These are phyloP conservation scores for Biscutella laevigata DNA, from an alignment of 441 rosid species.

Conservation along the genomic window DNA sequence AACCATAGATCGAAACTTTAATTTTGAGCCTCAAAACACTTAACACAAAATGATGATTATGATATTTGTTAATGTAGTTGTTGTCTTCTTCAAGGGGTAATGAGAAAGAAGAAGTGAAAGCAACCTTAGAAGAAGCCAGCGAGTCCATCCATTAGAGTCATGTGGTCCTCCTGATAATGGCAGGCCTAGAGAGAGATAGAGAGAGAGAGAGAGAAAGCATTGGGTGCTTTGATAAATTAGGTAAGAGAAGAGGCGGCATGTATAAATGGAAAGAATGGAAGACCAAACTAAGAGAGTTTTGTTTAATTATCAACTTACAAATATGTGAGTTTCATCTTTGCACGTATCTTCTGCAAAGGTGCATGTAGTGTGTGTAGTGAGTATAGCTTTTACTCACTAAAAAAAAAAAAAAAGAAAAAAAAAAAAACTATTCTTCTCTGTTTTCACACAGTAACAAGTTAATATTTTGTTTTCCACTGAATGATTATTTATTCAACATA, in stretches of 20 bases:
- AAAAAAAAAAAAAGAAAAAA: too few species aligned
- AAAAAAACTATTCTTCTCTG: too few species aligned
- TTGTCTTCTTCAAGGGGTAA: slow-evolving; percentile 13
- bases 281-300: slow-evolving; percentile 3
- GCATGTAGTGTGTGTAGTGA: too few species aligned
- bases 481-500: too few species aligned
- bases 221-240: slow-evolving; percentile 15
- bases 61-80: neutral
- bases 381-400: too few species aligned
- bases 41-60: slow-evolving; percentile 16
- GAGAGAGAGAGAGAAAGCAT: slow-evolving; percentile 14
- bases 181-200: slow-evolving; percentile 33
- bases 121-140: slow-evolving; percentile 58
- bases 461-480: too few species aligned
- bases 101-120: slow-evolving; percentile 41
- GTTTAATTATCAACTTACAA: neutral
- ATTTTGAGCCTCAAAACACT: slow-evolving; percentile 26
- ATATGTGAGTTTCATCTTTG: slow-evolving; percentile 19
- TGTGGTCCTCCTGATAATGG: slow-evolving; percentile 61
- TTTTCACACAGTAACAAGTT: too few species aligned
- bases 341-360: slow-evolving; percentile 16
- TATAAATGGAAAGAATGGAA: slow-evolving; percentile 49
- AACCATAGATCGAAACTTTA: neutral
- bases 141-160: slow-evolving; percentile 33
- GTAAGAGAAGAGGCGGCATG: slow-evolving; percentile 62